Base-by-base conservation (phyloP, 2,329 filamentous ascomycete species). In the Exophiala xenobiotica region DNA sequence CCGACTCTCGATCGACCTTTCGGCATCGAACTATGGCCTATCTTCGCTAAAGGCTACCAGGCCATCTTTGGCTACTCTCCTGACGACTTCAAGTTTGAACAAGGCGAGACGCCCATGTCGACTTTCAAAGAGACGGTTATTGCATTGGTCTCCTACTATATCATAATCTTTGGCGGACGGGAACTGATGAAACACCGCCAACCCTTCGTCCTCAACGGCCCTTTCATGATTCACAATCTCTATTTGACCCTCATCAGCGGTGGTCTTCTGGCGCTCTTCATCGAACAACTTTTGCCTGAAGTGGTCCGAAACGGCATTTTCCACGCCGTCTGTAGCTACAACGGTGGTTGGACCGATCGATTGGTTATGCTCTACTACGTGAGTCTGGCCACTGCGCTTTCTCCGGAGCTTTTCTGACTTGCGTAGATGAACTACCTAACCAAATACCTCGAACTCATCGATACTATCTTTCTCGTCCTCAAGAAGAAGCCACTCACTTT, bases 401-500 rank as follows among this genome's bases (percentile, higher is more conserved):
- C 5, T 22, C 3, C n/a, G 6, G 20, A 20, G 8, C 16, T 18
- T 22, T 29, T 27, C 58, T 60, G 48, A 56, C 29, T 38, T 16
- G 20, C 33, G 22, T 67, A 96, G 91, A 81, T 97, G 69, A 97
- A 95, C 79, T 97, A 97, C 78, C 82, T 96, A 49, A 97, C 91
- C 75, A 97, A 97, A 75, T 97, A 96, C 74, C 82, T 96, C 62
- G 92, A 97, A 75, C 80, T 97, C 61, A 77, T 97, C 64, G 92
- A 97, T 74, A 97, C 92, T 54, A 85, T 92, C 70, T 97, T 97
- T 81, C 79, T 97, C 50, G 93, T 96, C 78, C 83, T 97, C 71
- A 97, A 97, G 86, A 97, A 97, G 86, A 97, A 97, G 86, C 92
- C 92, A 48, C 76, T 96, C 70, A 96, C 93, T 67, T 97, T 97